Conservation (phyloP, 345 rosid genomes). For the Garcia nutans region DNA sequence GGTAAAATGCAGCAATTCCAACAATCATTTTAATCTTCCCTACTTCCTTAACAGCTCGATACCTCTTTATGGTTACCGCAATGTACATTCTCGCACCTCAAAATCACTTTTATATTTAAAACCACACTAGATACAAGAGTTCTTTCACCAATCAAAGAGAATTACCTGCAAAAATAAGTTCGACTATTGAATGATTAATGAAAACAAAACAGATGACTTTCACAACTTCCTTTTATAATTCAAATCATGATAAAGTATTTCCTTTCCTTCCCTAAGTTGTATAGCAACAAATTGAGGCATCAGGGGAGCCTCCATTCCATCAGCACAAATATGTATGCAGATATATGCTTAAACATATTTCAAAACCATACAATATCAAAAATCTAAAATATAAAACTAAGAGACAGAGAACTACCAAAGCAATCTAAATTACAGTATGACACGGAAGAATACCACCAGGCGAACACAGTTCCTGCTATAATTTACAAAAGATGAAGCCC, state of each 20-base stretch:
- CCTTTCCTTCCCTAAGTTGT: background rate
- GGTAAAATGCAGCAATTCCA: conserved; percentile 65
- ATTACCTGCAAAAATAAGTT: conserved; percentile 38
- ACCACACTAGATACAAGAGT: conserved; percentile 20
- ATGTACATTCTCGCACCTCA: conserved; percentile 75
- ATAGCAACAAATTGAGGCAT: background rate
- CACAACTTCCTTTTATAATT: background rate
- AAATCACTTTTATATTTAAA: conserved; percentile 29
- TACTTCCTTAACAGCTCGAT: conserved; percentile 67
- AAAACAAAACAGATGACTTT: background rate
- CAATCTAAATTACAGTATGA: conserved; percentile 63
- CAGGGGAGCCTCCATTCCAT: background rate
- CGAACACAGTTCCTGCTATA: conserved; percentile 60
- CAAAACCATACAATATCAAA: background rate
- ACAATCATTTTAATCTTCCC: conserved; percentile 79
- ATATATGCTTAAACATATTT: too few relatives aligned
- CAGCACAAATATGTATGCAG: too few relatives aligned
- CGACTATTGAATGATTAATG: background rate
- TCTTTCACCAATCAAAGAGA: conserved; percentile 18
- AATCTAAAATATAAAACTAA: background rate
- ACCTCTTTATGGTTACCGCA: conserved; percentile 64
- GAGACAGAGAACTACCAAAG: conserved; percentile 21
- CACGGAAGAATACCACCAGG: conserved; percentile 70
- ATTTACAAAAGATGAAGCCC: conserved; percentile 65
- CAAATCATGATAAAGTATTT: background rate